Percentiles rank a stretch among this genome's conserved stretches.
Conservation (phyloP, 2,329 filamentous ascomycete genomes). For the Sporothrix dimorphospora region DNA sequence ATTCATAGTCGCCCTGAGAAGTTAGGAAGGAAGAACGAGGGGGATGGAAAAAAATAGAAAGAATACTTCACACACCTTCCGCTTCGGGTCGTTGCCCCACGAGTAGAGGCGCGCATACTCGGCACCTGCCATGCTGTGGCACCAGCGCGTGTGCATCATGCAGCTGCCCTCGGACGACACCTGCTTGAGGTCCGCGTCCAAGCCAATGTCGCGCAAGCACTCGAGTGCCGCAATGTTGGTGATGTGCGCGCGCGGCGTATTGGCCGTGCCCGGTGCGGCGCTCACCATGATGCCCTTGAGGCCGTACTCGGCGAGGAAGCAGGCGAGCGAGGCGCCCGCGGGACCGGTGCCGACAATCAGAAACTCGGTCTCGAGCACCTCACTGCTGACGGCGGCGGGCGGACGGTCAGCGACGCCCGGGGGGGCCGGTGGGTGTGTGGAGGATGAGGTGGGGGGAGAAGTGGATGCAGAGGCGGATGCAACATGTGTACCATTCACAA, state of each 20-base stretch:
- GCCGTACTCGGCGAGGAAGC: slow-evolving; percentile 56
- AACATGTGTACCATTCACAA: neutral
- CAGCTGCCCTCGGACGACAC: slow-evolving; percentile 45
- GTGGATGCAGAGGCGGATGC: neutral
- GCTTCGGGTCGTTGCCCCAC: slow-evolving; percentile 53
- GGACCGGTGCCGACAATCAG: slow-evolving; percentile 57
- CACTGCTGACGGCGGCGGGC: neutral
- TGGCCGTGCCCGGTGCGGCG: slow-evolving; percentile 52
- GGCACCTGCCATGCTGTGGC: slow-evolving; percentile 54
- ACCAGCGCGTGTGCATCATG: slow-evolving; percentile 58
- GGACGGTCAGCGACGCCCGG: neutral
- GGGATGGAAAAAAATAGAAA: neutral
- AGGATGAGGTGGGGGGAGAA: neutral
- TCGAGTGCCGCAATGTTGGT: slow-evolving; percentile 57
- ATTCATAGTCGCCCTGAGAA: slow-evolving; percentile 49
- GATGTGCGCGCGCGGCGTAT: slow-evolving; percentile 63
- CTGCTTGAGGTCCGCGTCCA: slow-evolving; percentile 47
- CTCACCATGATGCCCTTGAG: slow-evolving; percentile 59
- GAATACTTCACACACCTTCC: slow-evolving; percentile 30
- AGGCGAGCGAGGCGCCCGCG: slow-evolving; percentile 57
- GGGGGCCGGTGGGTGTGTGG: neutral
- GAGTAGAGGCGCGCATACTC: slow-evolving; percentile 55
- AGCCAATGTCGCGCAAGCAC: slow-evolving; percentile 55
- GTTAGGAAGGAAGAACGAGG: neutral
- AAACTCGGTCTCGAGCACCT: slow-evolving; percentile 47